Evolutionary conservation across 208 protist genomes (phyloP).

Genomic region (Trypanosoma brucei): DNA sequence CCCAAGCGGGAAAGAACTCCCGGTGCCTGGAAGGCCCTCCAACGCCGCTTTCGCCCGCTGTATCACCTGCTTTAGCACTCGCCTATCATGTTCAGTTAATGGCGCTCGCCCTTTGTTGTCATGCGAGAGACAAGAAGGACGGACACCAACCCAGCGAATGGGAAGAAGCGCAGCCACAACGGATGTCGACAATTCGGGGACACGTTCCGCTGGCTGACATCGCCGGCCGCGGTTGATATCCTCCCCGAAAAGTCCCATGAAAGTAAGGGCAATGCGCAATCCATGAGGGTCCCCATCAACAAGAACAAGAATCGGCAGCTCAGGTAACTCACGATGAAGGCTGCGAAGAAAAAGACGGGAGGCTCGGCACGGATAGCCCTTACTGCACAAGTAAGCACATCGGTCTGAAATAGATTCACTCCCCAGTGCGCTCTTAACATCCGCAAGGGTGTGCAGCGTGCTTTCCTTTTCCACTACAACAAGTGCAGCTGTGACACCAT

Average conservation of each 20-base stretch:
- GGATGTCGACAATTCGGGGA: neutral
- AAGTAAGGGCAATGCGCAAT: conserved; percentile 59
- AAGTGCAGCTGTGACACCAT: conserved; percentile 20
- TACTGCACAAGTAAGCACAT: conserved; percentile 54
- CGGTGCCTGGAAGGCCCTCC: neutral
- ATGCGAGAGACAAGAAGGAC: conserved; percentile 27
- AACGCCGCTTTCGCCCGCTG: conserved; percentile 8
- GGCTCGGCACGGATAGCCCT: conserved; percentile 74
- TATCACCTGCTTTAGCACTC: conserved; percentile 22
- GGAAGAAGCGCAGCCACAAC: conserved; percentile 18
- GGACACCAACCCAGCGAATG: conserved; percentile 33
- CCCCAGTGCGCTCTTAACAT: conserved; percentile 2
- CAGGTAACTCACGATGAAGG: conserved; percentile 36
- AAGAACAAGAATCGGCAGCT: conserved; percentile 44
- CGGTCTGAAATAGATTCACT: neutral
- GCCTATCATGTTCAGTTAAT: conserved; percentile 20
- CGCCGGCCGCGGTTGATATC: neutral
- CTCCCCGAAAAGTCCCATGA: conserved; percentile 32
- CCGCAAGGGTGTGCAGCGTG: conserved; percentile 37
- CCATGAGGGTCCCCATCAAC: conserved; percentile 85
- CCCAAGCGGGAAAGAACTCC: neutral
- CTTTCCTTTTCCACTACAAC: conserved; percentile 83
- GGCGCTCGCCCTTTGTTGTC: conserved; percentile 10
- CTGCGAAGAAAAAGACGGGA: conserved; percentile 43
- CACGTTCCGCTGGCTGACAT: neutral